These are phyloP conservation scores for Pythium rishiriense DNA, from an alignment of 352 stramenopile species.

Conservation along the genomic window DNA sequence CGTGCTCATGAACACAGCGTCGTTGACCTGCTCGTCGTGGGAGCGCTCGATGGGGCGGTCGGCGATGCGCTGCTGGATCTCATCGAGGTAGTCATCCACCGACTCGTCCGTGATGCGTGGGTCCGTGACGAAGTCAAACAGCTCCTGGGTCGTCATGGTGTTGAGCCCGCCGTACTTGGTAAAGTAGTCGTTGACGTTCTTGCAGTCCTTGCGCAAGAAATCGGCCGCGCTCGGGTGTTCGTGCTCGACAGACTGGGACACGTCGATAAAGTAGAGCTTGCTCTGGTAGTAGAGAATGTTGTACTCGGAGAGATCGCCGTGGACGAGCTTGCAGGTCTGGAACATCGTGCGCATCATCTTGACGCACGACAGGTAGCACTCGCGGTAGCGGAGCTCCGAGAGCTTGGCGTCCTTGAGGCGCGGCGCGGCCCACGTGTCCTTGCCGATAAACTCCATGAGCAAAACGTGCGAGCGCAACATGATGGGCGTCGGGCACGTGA, in stretches of 20 bases:
- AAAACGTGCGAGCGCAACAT: constrained; percentile 97
- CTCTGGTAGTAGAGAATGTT: constrained; percentile 99
- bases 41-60: constrained; percentile 54
- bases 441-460: constrained; percentile 99
- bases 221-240: constrained; percentile 97
- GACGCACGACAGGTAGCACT: constrained; percentile 95
- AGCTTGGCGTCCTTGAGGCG: constrained; percentile 95
- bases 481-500: constrained; percentile 91
- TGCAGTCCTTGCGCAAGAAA: constrained; percentile 98
- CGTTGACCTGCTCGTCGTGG: constrained; percentile 88
- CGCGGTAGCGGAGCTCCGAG: constrained; percentile 88
- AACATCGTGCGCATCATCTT: constrained; percentile 98
- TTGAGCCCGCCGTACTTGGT: constrained; percentile 86
- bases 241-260: constrained; percentile 98
- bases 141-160: constrained; percentile 93
- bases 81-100: constrained; percentile 87
- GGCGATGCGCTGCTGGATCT: constrained; percentile 89
- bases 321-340: constrained; percentile 95
- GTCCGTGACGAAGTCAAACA: constrained; percentile 97
- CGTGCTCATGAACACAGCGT: constrained; percentile 93
- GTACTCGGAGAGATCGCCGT: constrained; percentile 99
- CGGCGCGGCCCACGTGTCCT: constrained; percentile 93
- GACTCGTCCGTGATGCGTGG: constrained; percentile 63
- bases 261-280: constrained; percentile 98
- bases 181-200: constrained; percentile 98